Evolutionary conservation across 306 rosid genomes (phyloP), one percentile per base, ranked within the genome.

Genomic region (Albizia julibrissin): DNA sequence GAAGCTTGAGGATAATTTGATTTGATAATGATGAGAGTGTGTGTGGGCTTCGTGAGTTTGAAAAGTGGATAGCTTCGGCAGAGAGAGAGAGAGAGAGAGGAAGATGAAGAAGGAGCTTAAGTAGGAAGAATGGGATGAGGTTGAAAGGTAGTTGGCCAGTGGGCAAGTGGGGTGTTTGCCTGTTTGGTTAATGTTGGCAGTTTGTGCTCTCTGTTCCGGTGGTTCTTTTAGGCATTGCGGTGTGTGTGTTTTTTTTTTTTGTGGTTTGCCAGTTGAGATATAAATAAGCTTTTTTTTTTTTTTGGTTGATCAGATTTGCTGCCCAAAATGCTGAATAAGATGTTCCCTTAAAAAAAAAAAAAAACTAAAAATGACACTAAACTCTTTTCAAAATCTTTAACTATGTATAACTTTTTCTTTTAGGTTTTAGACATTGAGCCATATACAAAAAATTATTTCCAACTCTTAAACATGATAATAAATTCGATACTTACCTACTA

Each of bases 141-240:
- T 90, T 88, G 91, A 88, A 84, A 22, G 90, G 90, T 86, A 84
- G 91, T 50, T 86, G 14, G 67, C 34, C 67, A 3, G 16, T 70
- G 81, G 22, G 21, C 80, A 71, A 24, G 81, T 66, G 52, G 52
- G 85, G 83, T 49, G 52, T 10, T 47, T 46, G 50, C 15, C 50
- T 62, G 21, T 44, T 70, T 29, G 77, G 65, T 44, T 58, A 54
- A 58, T 26, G 90, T 83, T 89, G 86, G 80, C 88, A 65, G 65
- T 75, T 61, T 84, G 86, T 46, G 79, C 84, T 75, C 68, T 84
- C 87, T 75, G 33, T 64, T 80, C 78, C 62, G 19, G 59, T 52
- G 59, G 22, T 52, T 52, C 22, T 83, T 67, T 6, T 37, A 37
- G 40, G 40, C 40, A 37, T 37, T 0, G 1, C 40, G 8, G 40